Evolutionary conservation across 495 filamentous ascomycete species (phyloP).

Genomic region (Tuber umbilicatum): DNA sequence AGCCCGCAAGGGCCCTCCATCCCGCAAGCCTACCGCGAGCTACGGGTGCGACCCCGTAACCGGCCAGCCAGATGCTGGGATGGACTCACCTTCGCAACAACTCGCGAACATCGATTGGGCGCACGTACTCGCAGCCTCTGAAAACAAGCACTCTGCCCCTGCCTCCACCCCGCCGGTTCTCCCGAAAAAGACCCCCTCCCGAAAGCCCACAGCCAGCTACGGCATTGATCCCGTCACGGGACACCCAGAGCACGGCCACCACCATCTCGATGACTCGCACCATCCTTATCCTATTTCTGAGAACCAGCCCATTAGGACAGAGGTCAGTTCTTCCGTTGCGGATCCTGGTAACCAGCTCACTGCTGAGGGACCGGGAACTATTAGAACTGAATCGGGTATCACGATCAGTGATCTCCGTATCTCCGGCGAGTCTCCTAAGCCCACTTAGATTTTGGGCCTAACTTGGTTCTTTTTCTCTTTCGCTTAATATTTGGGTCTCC

Average conservation of each 20-base stretch:
- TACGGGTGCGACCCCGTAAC: slow-evolving; percentile 41
- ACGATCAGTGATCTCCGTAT: slow-evolving; percentile 50
- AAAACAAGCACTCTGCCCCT: slow-evolving; percentile 15
- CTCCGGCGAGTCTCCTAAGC: slow-evolving; percentile 54
- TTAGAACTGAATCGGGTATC: slow-evolving; percentile 28
- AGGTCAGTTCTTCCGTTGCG: slow-evolving; percentile 20
- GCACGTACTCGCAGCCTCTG: slow-evolving; percentile 27
- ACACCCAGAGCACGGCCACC: slow-evolving; percentile 33
- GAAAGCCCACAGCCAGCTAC: slow-evolving; percentile 45
- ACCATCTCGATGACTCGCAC: slow-evolving; percentile 6
- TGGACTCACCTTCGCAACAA: slow-evolving; percentile 7
- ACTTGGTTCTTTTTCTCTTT: not conserved
- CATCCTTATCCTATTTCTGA: slow-evolving; percentile 20
- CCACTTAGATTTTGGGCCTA: slow-evolving; percentile 26
- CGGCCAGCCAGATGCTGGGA: slow-evolving; percentile 29
- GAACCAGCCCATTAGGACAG: slow-evolving; percentile 27
- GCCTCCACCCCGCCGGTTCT: slow-evolving; percentile 16
- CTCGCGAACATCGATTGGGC: slow-evolving; percentile 32
- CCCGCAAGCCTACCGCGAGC: slow-evolving; percentile 46
- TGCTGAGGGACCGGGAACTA: slow-evolving; percentile 21
- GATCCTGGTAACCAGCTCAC: slow-evolving; percentile 11
- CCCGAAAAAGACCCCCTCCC: slow-evolving; percentile 47
- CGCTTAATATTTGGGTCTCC: not conserved
- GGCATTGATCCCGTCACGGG: slow-evolving; percentile 42
- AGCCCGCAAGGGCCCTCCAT: slow-evolving; percentile 39